Conservation (phyloP, 345 rosid species). For the Citrus sp. region DNA sequence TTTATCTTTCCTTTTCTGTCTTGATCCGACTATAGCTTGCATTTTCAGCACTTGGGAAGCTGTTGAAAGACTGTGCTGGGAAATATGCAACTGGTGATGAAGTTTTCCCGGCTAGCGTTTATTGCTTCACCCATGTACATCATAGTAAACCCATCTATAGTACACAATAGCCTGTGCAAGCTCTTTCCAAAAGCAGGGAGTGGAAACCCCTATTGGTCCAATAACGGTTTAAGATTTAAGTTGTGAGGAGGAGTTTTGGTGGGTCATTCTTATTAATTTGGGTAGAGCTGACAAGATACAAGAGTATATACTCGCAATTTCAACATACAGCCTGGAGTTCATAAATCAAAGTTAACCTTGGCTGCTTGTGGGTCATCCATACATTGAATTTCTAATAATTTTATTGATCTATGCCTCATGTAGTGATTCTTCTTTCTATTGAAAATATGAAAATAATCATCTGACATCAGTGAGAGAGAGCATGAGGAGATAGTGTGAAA, state of each 20-base stretch:
- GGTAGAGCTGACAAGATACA: neutral
- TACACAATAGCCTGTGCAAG: neutral
- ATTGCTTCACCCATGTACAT: conserved; percentile 3
- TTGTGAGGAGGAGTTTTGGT: neutral
- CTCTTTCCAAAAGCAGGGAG: neutral
- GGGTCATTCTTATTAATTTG: neutral
- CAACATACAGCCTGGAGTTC: neutral
- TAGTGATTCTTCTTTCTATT: neutral
- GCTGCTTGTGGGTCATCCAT: neutral
- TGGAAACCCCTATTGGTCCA: neutral
- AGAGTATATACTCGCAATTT: neutral
- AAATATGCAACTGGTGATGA: conserved; percentile 75
- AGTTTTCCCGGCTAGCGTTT: conserved; percentile 54
- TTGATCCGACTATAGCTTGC: neutral
- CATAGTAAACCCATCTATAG: neutral
- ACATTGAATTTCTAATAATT: neutral
- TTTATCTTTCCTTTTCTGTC: neutral
- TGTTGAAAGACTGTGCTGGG: conserved; percentile 57
- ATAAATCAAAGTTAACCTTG: neutral
- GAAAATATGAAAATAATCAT: neutral
- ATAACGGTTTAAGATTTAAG: neutral
- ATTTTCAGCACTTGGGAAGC: conserved; percentile 66
- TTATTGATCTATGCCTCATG: neutral
- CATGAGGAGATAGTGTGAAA: neutral
- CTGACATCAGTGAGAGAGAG: neutral